Evolutionary conservation across 2,329 filamentous ascomycete genomes (phyloP).

Genomic region (Fusarium solani-melongenae): DNA sequence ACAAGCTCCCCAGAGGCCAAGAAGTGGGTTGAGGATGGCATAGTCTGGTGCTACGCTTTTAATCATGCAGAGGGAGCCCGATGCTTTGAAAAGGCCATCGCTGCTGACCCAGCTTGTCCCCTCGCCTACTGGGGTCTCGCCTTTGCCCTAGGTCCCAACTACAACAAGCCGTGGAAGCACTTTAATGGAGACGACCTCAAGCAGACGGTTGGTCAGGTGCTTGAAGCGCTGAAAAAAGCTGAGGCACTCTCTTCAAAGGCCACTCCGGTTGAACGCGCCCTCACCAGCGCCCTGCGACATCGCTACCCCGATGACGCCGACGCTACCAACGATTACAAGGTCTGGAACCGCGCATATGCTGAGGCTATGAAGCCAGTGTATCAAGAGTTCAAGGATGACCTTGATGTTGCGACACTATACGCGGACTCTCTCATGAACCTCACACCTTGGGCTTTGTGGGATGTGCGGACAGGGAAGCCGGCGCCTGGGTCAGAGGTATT

Average conservation of each 20-base stretch:
- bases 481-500: conserved; percentile 47
- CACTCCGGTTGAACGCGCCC: conserved; percentile 63
- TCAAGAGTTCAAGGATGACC: conserved; percentile 49
- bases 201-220: conserved; percentile 27
- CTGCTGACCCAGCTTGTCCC: conserved; percentile 62
- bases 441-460: conserved; percentile 56
- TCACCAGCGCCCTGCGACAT: conserved; percentile 70
- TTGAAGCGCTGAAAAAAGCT: conserved; percentile 27
- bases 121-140: conserved; percentile 76
- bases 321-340: conserved; percentile 54
- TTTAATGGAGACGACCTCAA: conserved; percentile 39
- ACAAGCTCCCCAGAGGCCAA: conserved; percentile 64
- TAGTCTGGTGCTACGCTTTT: conserved; percentile 77
- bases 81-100: conserved; percentile 69
- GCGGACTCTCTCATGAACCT: conserved; percentile 57
- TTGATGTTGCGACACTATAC: conserved; percentile 46
- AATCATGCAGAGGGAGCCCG: conserved; percentile 74
- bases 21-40: conserved; percentile 73
- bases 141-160: conserved; percentile 77
- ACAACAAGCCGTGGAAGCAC: conserved; percentile 74
- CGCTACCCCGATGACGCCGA: conserved; percentile 66
- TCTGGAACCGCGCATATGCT: conserved; percentile 46
- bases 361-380: conserved; percentile 49
- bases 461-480: conserved; percentile 47
- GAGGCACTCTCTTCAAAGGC: conserved; percentile 23